Conservation (phyloP, 1,284 basidiomycete species). For the Heterobasidion occidentale region DNA sequence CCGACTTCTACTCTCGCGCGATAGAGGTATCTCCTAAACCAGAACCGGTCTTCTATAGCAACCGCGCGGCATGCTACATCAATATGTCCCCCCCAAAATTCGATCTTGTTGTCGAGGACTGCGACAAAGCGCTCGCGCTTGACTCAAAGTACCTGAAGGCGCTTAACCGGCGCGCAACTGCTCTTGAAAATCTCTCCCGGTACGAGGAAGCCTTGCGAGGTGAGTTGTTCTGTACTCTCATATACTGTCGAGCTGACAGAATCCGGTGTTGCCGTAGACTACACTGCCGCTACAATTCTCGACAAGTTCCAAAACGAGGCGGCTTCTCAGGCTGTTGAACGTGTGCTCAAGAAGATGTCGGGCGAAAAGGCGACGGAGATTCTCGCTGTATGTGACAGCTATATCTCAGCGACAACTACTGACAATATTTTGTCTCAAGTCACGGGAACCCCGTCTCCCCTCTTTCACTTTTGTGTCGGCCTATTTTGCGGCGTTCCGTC, state of each 20-base stretch:
- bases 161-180: constrained; percentile 86
- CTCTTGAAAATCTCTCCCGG: constrained; percentile 74
- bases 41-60: constrained; percentile 94
- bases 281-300: constrained; percentile 91
- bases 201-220: constrained; percentile 77
- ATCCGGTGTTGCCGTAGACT: constrained; percentile 49
- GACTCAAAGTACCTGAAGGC: constrained; percentile 92
- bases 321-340: constrained; percentile 81
- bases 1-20: constrained; percentile 85
- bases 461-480: constrained; percentile 92
- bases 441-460: constrained; percentile 80
- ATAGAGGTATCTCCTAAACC: constrained; percentile 80
- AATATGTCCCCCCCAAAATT: constrained; percentile 83
- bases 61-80: constrained; percentile 96
- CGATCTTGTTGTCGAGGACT: constrained; percentile 86
- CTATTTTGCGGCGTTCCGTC: constrained; percentile 95
- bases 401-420: constrained; percentile 6
- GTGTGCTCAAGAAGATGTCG: constrained; percentile 85
- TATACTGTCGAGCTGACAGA: background rate
- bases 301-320: constrained; percentile 86
- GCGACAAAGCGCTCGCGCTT: constrained; percentile 81
- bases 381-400: constrained; percentile 36
- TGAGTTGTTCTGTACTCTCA: constrained; percentile 24
- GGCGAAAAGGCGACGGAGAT: constrained; percentile 68
- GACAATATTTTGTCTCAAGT: constrained; percentile 26